phyloP scores from a whole-genome alignment of 768 basidiomycete species.

The Royoungia palumana region DNA sequence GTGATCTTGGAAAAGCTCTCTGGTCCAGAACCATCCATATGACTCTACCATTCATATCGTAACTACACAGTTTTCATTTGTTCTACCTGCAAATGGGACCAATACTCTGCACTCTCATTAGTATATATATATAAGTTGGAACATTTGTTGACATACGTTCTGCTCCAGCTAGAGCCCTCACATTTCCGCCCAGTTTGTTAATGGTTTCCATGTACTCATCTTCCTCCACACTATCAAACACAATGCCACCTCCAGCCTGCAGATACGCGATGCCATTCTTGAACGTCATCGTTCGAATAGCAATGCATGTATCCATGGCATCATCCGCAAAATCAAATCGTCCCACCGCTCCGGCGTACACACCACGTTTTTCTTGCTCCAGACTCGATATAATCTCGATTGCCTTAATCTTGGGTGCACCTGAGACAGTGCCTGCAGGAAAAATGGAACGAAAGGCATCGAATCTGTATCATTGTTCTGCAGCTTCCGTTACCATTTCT shows the following conservation, averaged over 20 bases:
- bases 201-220: conserved; percentile 97
- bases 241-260: conserved; percentile 96
- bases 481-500: conserved; percentile 4
- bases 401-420: conserved; percentile 98
- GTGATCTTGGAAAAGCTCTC: conserved; percentile 26
- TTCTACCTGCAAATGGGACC: conserved; percentile 62
- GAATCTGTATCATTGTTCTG: conserved; percentile 52
- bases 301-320: conserved; percentile 98
- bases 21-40: conserved; percentile 14
- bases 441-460: conserved; percentile 99
- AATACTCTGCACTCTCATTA: conserved; percentile 51
- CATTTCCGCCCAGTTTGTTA: conserved; percentile 89
- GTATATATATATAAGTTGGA: conserved; percentile 4
- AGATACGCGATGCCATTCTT: conserved; percentile 89
- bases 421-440: conserved; percentile 97
- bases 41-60: conserved; percentile 3
- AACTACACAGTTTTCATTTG: conserved; percentile 29
- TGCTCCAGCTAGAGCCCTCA: conserved; percentile 78
- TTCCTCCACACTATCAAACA: conserved; percentile 94
- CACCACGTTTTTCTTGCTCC: conserved; percentile 86
- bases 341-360: conserved; percentile 98
- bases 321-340: conserved; percentile 94
- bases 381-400: conserved; percentile 87
- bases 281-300: conserved; percentile 97
- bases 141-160: conserved; percentile 62